A percentile compares a stretch with the other conserved stretches of the same genome.
Conservation (phyloP, 1,284 basidiomycete species). For the Somion occarium region DNA sequence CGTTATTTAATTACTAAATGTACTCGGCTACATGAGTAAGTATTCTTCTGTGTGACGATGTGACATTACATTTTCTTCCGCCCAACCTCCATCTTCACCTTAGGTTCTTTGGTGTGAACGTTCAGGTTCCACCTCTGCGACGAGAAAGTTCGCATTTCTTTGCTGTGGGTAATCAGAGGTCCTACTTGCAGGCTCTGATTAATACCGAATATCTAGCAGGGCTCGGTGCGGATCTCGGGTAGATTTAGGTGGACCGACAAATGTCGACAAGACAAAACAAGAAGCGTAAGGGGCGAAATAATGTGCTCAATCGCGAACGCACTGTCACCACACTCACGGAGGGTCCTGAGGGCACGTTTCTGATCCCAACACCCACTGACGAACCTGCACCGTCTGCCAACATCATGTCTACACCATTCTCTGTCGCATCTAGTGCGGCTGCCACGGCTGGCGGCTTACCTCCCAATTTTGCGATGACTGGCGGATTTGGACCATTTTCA, state of each 20-base stretch:
- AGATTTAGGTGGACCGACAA: slow-evolving; percentile 11
- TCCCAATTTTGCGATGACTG: slow-evolving; percentile 16
- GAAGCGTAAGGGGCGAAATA: slow-evolving; percentile 51
- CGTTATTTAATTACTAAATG: too few species aligned
- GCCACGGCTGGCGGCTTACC: slow-evolving; percentile 14
- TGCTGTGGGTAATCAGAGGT: too few species aligned
- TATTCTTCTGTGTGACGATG: too few species aligned
- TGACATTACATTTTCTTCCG: too few species aligned
- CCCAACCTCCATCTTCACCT: too few species aligned
- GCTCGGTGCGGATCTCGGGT: background rate
- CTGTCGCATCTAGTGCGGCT: too few species aligned
- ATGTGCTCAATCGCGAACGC: slow-evolving; percentile 48
- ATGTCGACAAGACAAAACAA: slow-evolving; percentile 61
- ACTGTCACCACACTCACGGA: slow-evolving; percentile 61
- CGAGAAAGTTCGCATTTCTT: too few species aligned
- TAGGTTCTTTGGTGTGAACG: too few species aligned
- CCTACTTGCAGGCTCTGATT: too few species aligned
- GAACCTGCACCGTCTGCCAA: slow-evolving; percentile 29
- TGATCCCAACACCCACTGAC: slow-evolving; percentile 23
- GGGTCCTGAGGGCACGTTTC: slow-evolving; percentile 39
- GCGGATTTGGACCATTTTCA: slow-evolving; percentile 8
- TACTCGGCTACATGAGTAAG: too few species aligned
- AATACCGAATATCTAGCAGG: too few species aligned
- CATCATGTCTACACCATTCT: slow-evolving; percentile 28
- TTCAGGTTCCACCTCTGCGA: too few species aligned